Base-by-base conservation (phyloP, 441 rosid genomes). In the Corymbia citriodora region DNA sequence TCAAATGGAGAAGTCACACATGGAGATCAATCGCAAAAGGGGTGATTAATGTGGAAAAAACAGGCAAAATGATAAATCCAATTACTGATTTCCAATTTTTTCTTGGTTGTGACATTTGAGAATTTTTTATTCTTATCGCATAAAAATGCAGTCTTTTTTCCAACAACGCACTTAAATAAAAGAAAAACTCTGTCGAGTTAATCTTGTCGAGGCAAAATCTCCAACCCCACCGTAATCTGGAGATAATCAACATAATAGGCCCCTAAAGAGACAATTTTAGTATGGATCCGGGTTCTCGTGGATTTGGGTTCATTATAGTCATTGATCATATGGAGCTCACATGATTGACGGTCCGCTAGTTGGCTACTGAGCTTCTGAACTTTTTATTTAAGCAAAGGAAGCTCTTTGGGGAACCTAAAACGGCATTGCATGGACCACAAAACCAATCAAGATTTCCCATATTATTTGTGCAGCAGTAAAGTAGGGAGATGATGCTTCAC, bases 341-440 rank as follows among this genome's bases (percentile, higher is more conserved):
- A 12, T 13, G 18, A 12, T 45, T 2, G 48, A 45, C 3, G 4
- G 52, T 12, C 1, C 1, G 5, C 23, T 0, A 10, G n/a, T 15
- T 4, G 17, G 45, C 52, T 45, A 6, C n/a, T 23, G 5, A 23
- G n/a, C 50, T 74, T 4, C 16, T 74, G 11, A 70, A 33, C 81
- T 74, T 74, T 74, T 25, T 74, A 40, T 6, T 74, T 40, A 74
- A 74, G 50, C 83, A 40, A 72, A 74, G 29, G 50, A 74, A 74
- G 83, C 85, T 45, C 52, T 21, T 45, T 79, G 45, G n/a, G n/a
- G 85, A 79, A 79, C 52, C 18, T 40, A 21, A 63, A 74, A 74
- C 40, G 50, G 85, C 17, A 21, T 40, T 45, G 45, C 85, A 45
- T 40, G 85, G 52, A 79, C n/a, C 52, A 45, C 52, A 79, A 79